phyloP scores from a whole-genome alignment of 441 rosid genomes.

The Melastoma candidum region DNA sequence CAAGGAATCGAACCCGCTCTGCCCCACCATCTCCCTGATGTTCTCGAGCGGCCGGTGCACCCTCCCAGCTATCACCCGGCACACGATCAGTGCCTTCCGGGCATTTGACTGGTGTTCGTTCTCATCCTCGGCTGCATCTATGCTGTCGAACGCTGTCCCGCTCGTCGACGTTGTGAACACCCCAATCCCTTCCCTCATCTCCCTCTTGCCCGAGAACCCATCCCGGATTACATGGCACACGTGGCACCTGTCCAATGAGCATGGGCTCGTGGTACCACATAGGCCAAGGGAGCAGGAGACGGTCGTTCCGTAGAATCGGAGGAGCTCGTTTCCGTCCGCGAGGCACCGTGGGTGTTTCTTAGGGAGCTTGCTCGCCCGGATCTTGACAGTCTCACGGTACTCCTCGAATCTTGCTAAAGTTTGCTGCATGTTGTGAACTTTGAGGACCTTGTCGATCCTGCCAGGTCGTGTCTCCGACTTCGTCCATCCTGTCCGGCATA shows the following conservation, averaged over 20 bases:
- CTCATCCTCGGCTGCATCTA: conserved; percentile 22
- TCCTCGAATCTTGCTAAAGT: conserved; percentile 88
- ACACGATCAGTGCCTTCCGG: conserved; percentile 84
- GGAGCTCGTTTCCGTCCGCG: conserved; percentile 89
- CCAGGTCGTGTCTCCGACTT: conserved; percentile 77
- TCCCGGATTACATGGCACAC: conserved; percentile 68
- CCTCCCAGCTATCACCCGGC: conserved; percentile 94
- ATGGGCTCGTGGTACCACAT: conserved; percentile 67
- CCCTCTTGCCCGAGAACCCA: conserved; percentile 78
- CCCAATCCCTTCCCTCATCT: conserved; percentile 68
- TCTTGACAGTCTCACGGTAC: conserved; percentile 73
- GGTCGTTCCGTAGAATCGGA: conserved; percentile 80
- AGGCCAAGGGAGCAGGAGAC: conserved; percentile 79
- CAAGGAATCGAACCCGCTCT: conserved; percentile 85
- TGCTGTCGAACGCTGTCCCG: conserved; percentile 75
- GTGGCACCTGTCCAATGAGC: conserved; percentile 63
- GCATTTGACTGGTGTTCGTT: conserved; percentile 11
- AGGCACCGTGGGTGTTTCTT: conserved; percentile 92
- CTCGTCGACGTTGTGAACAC: conserved; percentile 93
- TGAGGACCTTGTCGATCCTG: conserved; percentile 78
- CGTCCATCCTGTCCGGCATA: conserved; percentile 82
- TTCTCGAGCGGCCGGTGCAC: conserved; percentile 89
- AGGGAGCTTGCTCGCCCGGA: conserved; percentile 79
- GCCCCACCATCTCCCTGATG: conserved; percentile 63
- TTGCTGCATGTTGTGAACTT: conserved; percentile 90